Conservation (phyloP, 495 filamentous ascomycete genomes). For the Aspergillus taichungensis region DNA sequence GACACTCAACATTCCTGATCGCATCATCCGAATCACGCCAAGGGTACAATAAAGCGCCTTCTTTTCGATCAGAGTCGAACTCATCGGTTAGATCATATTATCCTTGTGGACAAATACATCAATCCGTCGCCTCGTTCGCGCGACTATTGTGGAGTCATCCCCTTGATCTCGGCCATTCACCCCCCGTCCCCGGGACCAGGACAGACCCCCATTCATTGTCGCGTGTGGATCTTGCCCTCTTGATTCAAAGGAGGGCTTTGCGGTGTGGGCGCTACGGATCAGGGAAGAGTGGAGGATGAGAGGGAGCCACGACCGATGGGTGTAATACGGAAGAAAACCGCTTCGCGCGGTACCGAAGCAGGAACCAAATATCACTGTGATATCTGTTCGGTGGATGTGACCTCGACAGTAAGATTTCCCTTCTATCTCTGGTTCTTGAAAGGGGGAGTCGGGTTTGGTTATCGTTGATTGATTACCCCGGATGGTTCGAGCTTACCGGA, state of each 20-base stretch:
- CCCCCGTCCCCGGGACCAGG: constrained; percentile 2
- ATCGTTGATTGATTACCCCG: background rate
- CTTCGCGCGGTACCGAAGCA: constrained; percentile 77
- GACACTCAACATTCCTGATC: too few relatives aligned
- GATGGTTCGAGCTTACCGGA: background rate
- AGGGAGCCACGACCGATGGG: constrained; percentile 56
- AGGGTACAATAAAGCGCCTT: too few relatives aligned
- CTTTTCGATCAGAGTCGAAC: too few relatives aligned
- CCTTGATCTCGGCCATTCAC: constrained; percentile 12
- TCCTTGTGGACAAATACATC: too few relatives aligned
- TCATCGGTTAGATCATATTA: too few relatives aligned
- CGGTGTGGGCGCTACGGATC: constrained; percentile 24
- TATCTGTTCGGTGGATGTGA: constrained; percentile 90
- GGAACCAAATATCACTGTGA: constrained; percentile 95
- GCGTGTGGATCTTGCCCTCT: constrained; percentile 17
- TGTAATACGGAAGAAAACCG: constrained; percentile 93
- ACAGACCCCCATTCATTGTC: background rate
- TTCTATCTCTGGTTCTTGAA: background rate
- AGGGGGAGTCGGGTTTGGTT: background rate
- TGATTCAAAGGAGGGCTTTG: constrained; percentile 23
- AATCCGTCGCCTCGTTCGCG: background rate
- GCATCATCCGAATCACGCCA: too few relatives aligned
- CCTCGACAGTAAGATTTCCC: constrained; percentile 65
- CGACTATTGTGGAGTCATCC: constrained; percentile 1
- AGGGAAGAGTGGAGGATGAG: constrained; percentile 36